These are phyloP conservation scores for Yamadazyma sp. DNA, from an alignment of 1,139 yeast species.

Conservation along the genomic window DNA sequence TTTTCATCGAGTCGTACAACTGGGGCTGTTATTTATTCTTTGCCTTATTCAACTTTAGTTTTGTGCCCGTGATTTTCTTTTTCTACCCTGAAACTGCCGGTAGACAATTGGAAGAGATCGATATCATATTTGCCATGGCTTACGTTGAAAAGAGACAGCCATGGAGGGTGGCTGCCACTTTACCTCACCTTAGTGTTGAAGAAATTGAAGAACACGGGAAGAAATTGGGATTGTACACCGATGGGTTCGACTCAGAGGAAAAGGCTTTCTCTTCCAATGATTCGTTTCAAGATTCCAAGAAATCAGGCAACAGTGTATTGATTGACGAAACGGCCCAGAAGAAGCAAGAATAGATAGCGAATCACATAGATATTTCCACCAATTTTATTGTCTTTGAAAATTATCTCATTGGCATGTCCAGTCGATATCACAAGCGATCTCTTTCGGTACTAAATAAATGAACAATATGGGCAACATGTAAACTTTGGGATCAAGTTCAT, in stretches of 20 bases:
- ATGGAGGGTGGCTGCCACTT: slow-evolving; percentile 51
- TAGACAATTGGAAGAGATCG: slow-evolving; percentile 49
- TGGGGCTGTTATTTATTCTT: slow-evolving; percentile 50
- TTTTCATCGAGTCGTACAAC: slow-evolving; percentile 35
- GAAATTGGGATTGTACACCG: slow-evolving; percentile 48
- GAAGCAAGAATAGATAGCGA: not conserved
- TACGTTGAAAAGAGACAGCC: slow-evolving; percentile 46
- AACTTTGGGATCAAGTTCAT: slow-evolving; percentile 7
- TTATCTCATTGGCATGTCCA: slow-evolving; percentile 3
- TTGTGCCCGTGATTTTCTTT: slow-evolving; percentile 44
- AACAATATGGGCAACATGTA: slow-evolving; percentile 15
- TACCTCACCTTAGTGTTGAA: slow-evolving; percentile 46
- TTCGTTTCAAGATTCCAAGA: slow-evolving; percentile 8
- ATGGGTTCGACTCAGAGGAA: slow-evolving; percentile 21
- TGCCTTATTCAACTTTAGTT: slow-evolving; percentile 37
- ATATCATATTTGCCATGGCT: slow-evolving; percentile 47
- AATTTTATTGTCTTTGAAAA: not conserved
- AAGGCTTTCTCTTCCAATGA: slow-evolving; percentile 9
- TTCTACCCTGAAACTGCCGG: slow-evolving; percentile 53
- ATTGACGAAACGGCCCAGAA: slow-evolving; percentile 1
- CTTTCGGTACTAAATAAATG: slow-evolving; percentile 13
- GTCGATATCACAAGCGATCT: slow-evolving; percentile 3
- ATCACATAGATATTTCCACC: not conserved
- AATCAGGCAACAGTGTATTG: slow-evolving; percentile 4
- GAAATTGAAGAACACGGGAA: slow-evolving; percentile 51